Evolutionary conservation across 1,284 basidiomycete species (phyloP), one percentile per base, ranked within the genome.

Genomic region (Peniophora sp.): DNA sequence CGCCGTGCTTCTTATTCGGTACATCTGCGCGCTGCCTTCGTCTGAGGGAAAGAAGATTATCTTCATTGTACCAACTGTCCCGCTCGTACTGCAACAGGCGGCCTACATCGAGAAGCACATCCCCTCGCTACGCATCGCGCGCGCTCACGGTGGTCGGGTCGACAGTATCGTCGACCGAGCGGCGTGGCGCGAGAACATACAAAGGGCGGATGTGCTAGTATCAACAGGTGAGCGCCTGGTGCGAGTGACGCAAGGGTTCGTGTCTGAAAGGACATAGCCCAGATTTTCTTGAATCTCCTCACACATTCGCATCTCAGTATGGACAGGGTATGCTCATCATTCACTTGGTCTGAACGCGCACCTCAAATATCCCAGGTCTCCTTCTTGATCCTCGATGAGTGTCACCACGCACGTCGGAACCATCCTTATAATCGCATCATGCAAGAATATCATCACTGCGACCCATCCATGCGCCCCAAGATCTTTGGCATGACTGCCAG

Each of bases 401-500:
- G 86, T 54, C 86, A 89, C 59, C 85, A 88, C 62, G 74, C 85
- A 2, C 73, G 81, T 49, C 88, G 88, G 63, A 86, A 85, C 51
- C 85, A 92, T 59, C 83, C 88, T 0, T 90, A 89, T 58, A 88
- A 87, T 56, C 76, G 76, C 18, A 88, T 92, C 52, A 84, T 92
- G 81, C 76, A 78, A 18, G 83, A 88, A 65, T 92, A 91, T 63
- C 77, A 78, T 55, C 74, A 80, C 48, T 68, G 73, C 44, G 66
- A 75, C 35, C 53, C 59, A 1, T 44, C 66, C 2, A 59, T 68
- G 11, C 74, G 86, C 17, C 90, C 90, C 2, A 90, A 85, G 61
- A 73, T 93, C n/a, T 88, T 93, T 57, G 90, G 91, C 3, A 85
- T 93, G 81, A 93, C 90, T 0, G 91, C 90, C 27, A 32, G 27